Percentiles rank a stretch among this genome's conserved stretches.
Evolutionary conservation across 2,329 filamentous ascomycete species (phyloP).

Genomic region (Venturia effusa): DNA sequence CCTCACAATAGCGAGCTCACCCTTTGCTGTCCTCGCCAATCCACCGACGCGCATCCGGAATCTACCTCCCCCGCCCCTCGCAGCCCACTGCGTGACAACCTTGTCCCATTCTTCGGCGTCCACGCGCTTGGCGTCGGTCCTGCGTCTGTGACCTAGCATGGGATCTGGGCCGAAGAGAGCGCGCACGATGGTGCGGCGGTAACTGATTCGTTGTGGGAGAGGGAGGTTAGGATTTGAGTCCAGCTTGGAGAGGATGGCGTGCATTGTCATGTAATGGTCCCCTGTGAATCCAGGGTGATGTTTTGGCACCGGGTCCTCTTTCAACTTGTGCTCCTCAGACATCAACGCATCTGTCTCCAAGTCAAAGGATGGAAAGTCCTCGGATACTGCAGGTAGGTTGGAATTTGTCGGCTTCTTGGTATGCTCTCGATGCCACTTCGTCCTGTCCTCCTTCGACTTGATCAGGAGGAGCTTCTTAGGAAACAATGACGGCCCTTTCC

Average conservation of each 20-base stretch:
- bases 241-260: background rate
- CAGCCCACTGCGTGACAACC: background rate
- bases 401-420: background rate
- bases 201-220: background rate
- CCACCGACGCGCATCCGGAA: background rate
- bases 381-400: background rate
- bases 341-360: background rate
- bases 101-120: background rate
- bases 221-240: background rate
- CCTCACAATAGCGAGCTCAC: background rate
- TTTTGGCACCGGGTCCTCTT: background rate
- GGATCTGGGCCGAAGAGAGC: background rate
- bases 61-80: background rate
- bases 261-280: background rate
- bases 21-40: background rate
- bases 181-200: background rate
- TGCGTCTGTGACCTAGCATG: background rate
- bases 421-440: background rate
- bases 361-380: background rate
- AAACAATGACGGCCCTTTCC: constrained; percentile 5
- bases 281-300: background rate
- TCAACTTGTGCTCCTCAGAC: background rate
- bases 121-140: background rate
- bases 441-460: background rate
- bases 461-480: background rate